Percentiles rank a stretch among this genome's conserved stretches.
Evolutionary conservation across 1,284 basidiomycete species (phyloP).

Genomic region (Microstroma glucosiphilum): DNA sequence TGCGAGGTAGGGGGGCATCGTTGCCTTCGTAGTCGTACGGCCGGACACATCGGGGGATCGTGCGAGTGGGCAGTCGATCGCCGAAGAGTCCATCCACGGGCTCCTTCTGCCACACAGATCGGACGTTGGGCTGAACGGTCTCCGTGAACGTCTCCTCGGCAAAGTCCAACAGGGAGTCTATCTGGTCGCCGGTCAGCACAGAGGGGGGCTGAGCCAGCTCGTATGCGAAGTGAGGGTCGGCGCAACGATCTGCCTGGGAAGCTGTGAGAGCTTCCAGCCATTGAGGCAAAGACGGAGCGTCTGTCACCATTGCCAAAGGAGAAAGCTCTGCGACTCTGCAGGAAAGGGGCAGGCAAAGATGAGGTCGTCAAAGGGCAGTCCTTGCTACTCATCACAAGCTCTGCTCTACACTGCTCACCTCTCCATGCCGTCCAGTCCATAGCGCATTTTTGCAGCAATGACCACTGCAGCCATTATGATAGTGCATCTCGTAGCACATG

Average conservation of each 20-base stretch:
- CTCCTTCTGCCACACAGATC: neutral
- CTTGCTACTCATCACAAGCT: neutral
- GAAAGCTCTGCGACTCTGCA: neutral
- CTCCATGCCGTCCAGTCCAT: slow-evolving; percentile 36
- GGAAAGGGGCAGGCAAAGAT: neutral
- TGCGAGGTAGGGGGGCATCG: neutral
- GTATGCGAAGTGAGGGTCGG: slow-evolving; percentile 3
- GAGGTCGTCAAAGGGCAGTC: neutral
- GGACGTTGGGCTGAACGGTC: slow-evolving; percentile 37
- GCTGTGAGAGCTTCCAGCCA: slow-evolving; percentile 6
- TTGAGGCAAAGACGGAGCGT: neutral
- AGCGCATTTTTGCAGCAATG: slow-evolving; percentile 39
- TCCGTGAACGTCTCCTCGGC: slow-evolving; percentile 1
- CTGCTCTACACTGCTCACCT: neutral
- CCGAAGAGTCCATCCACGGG: neutral
- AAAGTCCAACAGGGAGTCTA: slow-evolving; percentile 12
- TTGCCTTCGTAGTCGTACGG: neutral
- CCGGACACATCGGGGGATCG: neutral
- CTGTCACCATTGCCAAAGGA: neutral
- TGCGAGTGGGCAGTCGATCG: neutral
- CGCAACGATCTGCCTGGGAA: neutral
- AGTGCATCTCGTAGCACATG: slow-evolving; percentile 40
- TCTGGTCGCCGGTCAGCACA: slow-evolving; percentile 6
- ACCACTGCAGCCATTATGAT: slow-evolving; percentile 59
- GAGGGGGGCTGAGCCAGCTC: neutral